A percentile compares a stretch with the other conserved stretches of the same genome.
Evolutionary conservation across 768 basidiomycete genomes (phyloP).

Genomic region (Lactarius vividus): DNA sequence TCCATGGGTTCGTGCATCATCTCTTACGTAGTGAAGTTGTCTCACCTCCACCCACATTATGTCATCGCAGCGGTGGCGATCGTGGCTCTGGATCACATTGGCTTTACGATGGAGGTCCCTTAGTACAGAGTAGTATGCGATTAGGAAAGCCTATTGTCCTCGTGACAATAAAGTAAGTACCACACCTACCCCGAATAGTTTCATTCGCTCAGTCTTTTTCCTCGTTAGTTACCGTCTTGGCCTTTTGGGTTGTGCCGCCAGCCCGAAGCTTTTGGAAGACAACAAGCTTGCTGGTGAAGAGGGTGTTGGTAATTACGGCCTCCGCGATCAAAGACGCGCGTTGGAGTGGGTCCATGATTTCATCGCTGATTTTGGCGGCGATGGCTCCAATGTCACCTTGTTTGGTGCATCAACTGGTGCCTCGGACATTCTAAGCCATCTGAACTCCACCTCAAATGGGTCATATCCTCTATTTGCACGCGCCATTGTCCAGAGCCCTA

Average conservation of each 20-base stretch:
- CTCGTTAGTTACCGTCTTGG: conserved; percentile 67
- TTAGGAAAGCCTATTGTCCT: conserved; percentile 64
- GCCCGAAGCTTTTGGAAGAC: conserved; percentile 61
- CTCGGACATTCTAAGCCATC: conserved; percentile 37
- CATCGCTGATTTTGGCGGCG: conserved; percentile 52
- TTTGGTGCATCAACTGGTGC: conserved; percentile 38
- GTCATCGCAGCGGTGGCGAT: conserved; percentile 57
- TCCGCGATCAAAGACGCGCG: conserved; percentile 41
- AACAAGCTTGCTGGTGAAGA: conserved; percentile 61
- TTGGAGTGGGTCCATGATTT: conserved; percentile 53
- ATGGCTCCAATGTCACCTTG: conserved; percentile 39
- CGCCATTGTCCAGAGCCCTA: conserved; percentile 71
- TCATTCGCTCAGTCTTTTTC: conserved; percentile 15
- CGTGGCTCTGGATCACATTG: conserved; percentile 73
- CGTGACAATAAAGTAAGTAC: conserved; percentile 70
- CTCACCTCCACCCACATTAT: conserved; percentile 19
- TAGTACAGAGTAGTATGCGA: conserved; percentile 66
- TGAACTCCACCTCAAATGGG: conserved; percentile 64
- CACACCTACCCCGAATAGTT: conserved; percentile 25
- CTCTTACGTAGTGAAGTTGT: conserved; percentile 1
- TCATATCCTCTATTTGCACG: conserved; percentile 62
- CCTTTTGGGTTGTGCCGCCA: conserved; percentile 73
- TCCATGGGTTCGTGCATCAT: conserved; percentile 64
- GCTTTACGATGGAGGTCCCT: conserved; percentile 70
- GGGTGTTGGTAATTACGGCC: conserved; percentile 73